phyloP scores from a whole-genome alignment of 192 early-diverging fungal genomes.

The Kickxella alabastrina region DNA sequence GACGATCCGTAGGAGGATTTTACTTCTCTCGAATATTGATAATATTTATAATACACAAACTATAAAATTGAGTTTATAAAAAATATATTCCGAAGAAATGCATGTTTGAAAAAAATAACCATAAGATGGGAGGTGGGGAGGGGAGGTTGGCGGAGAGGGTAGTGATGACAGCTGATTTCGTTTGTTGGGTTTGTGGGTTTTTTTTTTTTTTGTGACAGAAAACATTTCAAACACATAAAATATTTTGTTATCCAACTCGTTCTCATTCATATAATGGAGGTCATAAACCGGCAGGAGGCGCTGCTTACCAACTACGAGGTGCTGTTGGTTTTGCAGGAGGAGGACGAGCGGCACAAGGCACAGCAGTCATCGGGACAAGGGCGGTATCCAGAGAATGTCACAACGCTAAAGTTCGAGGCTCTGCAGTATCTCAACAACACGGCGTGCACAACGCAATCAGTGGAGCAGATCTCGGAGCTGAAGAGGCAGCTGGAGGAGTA shows the following conservation, averaged over 20 bases:
- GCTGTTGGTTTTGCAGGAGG: slow-evolving; percentile 57
- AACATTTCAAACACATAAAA: too few relatives aligned
- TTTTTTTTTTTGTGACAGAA: too few relatives aligned
- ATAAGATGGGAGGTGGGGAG: too few relatives aligned
- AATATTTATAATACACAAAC: too few relatives aligned
- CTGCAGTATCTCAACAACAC: slow-evolving; percentile 56
- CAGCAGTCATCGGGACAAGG: slow-evolving; percentile 25
- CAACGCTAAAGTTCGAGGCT: slow-evolving; percentile 60
- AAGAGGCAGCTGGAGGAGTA: slow-evolving; percentile 46
- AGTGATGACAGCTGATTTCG: too few relatives aligned
- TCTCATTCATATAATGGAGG: slow-evolving; percentile 53
- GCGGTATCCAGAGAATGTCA: slow-evolving; percentile 60
- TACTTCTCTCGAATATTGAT: too few relatives aligned
- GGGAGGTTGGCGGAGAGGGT: too few relatives aligned
- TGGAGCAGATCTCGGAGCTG: slow-evolving; percentile 48
- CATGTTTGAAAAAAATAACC: too few relatives aligned
- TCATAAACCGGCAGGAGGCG: slow-evolving; percentile 58
- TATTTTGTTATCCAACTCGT: background rate
- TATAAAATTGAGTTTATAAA: too few relatives aligned
- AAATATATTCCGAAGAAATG: too few relatives aligned
- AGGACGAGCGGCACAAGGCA: slow-evolving; percentile 34
- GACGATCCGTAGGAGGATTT: too few relatives aligned
- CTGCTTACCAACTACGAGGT: slow-evolving; percentile 70
- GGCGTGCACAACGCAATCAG: slow-evolving; percentile 58
- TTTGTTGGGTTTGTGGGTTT: too few relatives aligned